These are phyloP conservation scores for Pichia cephalocereana DNA, from an alignment of 805 yeast species.

Conservation along the genomic window DNA sequence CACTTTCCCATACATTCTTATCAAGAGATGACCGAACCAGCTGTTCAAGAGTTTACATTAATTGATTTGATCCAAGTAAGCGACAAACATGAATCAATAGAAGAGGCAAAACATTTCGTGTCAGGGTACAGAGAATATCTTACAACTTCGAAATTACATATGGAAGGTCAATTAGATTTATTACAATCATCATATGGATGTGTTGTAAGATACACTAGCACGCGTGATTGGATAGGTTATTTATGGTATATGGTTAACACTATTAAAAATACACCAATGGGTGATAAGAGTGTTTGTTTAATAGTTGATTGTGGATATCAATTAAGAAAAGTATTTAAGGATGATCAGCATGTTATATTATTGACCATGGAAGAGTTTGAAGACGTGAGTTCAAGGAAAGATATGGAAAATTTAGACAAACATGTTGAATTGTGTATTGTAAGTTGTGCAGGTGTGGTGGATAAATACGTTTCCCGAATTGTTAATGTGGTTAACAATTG, in stretches of 20 bases:
- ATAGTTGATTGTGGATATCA: conserved; percentile 12
- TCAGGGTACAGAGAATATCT: not conserved
- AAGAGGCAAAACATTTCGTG: not conserved
- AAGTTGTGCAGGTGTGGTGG: conserved; percentile 2
- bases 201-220: conserved; percentile 1
- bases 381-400: not conserved
- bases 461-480: not conserved
- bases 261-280: not conserved
- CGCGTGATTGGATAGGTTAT: conserved; percentile 3
- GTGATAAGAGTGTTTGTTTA: not conserved
- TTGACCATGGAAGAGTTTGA: not conserved
- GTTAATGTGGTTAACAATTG: not conserved
- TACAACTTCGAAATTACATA: not conserved
- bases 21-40: no score
- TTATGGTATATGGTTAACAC: not conserved
- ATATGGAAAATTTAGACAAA: not conserved
- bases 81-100: not conserved
- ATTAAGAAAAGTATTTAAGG: not conserved
- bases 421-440: not conserved
- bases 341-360: not conserved
- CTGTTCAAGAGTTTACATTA: not conserved
- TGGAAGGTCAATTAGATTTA: not conserved
- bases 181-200: not conserved
- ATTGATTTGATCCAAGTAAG: not conserved
- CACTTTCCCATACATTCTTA: no score